Evolutionary conservation across 2,329 filamentous ascomycete genomes (phyloP), one percentile per base, ranked within the genome.

Genomic region (Mycosphaerella sp.): DNA sequence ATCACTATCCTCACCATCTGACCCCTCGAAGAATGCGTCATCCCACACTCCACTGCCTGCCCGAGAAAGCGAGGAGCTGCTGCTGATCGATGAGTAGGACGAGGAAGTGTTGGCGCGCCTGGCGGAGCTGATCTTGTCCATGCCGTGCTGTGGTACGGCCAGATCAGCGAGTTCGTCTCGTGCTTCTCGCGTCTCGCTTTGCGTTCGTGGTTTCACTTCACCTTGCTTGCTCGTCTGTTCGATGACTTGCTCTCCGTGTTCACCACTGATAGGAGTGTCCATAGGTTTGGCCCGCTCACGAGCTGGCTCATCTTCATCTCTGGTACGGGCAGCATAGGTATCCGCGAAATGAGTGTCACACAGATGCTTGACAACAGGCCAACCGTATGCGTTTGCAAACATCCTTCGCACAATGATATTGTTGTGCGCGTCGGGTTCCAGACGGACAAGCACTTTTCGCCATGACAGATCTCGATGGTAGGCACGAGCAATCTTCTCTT

Each of bases 401-500:
- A 89, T 95, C 50, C 93, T 85, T 13, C 93, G 85, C 18, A 98
- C 93, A 54, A 97, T 86, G 59, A 98, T 95, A 69, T 98, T 98
- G 71, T 98, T 98, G 73, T 98, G 93, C 0, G 93, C 93, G 70
- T 98, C 93, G 0, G 93, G 93, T 66, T 98, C 91, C 2, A 98
- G 77, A 48, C 93, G 86, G 12, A 98, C 93, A 3, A 98, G 80
- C 1, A 98, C 93, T 67, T 98, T 98, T 41, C 93, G 86, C 93
- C 93, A 98, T 1, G 88, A 87, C 16, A 98, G 72, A 57, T 89
- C 89, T 10, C 84, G 82, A 68, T 98, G 93, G 71, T 98, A 98
- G 12, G 89, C 93, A 41, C 93, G 81, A 1, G 93, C 93, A 59
- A 98, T 98, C 71, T 96, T 97, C 69, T 98, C 93, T 69, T 98